These are phyloP conservation scores for Didymella lethalis DNA, from an alignment of 2,329 filamentous ascomycete species.

Conservation along the genomic window DNA sequence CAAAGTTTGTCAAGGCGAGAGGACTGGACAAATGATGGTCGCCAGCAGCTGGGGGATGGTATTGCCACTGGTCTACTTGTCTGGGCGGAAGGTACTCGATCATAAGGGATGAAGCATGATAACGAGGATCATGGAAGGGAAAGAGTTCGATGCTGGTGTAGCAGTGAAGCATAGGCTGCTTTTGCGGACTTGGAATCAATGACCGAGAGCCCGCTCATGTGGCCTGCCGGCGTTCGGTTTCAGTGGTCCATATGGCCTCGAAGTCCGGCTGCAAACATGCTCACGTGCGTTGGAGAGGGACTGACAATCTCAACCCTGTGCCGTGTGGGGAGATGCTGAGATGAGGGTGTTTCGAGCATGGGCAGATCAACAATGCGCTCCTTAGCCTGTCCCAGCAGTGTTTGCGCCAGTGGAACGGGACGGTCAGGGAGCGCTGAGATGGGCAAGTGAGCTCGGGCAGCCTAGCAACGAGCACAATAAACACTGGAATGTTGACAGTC, in stretches of 20 bases:
- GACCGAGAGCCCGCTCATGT: background rate
- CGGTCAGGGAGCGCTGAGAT: background rate
- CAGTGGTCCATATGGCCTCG: background rate
- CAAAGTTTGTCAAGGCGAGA: slow-evolving; percentile 67
- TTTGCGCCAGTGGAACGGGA: slow-evolving; percentile 26
- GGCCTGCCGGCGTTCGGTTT: no score
- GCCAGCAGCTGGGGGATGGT: background rate
- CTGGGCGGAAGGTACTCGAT: background rate
- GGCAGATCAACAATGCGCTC: slow-evolving; percentile 39
- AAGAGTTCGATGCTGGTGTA: background rate
- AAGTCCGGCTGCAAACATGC: slow-evolving; percentile 17
- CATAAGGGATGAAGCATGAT: background rate
- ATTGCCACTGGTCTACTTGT: background rate
- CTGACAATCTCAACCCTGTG: slow-evolving; percentile 8
- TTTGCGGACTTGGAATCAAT: background rate
- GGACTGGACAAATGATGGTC: slow-evolving; percentile 62
- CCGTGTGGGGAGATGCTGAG: slow-evolving; percentile 28
- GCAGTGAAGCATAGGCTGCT: background rate
- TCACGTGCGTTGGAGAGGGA: slow-evolving; percentile 9
- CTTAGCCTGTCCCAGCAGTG: slow-evolving; percentile 36
- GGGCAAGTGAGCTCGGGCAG: slow-evolving; percentile 4
- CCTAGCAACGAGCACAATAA: slow-evolving; percentile 11
- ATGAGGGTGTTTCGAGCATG: slow-evolving; percentile 37
- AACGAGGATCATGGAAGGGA: background rate
- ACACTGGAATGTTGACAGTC: slow-evolving; percentile 14